Evolutionary conservation across 1,284 basidiomycete species (phyloP).

Genomic region (Apiotrichum gracile): DNA sequence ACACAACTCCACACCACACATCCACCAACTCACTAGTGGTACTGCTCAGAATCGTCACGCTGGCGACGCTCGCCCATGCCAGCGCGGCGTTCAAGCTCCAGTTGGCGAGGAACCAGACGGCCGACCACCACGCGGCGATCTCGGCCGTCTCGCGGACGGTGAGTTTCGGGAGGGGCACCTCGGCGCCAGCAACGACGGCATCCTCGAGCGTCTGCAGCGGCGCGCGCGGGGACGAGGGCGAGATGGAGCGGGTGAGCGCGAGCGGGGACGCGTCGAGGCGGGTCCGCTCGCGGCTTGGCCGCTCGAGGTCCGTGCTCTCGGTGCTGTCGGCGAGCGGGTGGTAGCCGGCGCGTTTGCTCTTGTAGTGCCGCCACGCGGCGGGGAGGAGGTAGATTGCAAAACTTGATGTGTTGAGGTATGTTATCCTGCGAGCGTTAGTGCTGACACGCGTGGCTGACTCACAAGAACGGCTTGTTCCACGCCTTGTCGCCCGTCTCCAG

Average conservation of each 20-base stretch:
- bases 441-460: conserved; percentile 8
- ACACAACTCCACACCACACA: background rate
- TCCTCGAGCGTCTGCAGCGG: conserved; percentile 8
- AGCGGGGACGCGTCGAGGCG: background rate
- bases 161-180: conserved; percentile 43
- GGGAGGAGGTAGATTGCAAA: conserved; percentile 88
- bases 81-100: conserved; percentile 79
- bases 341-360: background rate
- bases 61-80: conserved; percentile 81
- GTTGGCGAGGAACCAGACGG: conserved; percentile 87
- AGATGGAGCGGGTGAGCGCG: conserved; percentile 10
- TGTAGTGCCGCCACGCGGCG: conserved; percentile 22
- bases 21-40: conserved; percentile 75
- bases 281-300: background rate
- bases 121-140: conserved; percentile 70
- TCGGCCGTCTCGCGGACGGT: conserved; percentile 65
- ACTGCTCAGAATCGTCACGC: conserved; percentile 78
- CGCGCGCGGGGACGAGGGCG: conserved; percentile 19
- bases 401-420: conserved; percentile 53
- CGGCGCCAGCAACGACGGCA: background rate
- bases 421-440: conserved; percentile 32
- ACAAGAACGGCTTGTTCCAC: conserved; percentile 48
- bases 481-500: conserved; percentile 40
- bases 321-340: background rate
- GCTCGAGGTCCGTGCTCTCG: background rate